Base-by-base conservation (phyloP, 1,284 basidiomycete species). In the Moesziomyces globuligerus region DNA sequence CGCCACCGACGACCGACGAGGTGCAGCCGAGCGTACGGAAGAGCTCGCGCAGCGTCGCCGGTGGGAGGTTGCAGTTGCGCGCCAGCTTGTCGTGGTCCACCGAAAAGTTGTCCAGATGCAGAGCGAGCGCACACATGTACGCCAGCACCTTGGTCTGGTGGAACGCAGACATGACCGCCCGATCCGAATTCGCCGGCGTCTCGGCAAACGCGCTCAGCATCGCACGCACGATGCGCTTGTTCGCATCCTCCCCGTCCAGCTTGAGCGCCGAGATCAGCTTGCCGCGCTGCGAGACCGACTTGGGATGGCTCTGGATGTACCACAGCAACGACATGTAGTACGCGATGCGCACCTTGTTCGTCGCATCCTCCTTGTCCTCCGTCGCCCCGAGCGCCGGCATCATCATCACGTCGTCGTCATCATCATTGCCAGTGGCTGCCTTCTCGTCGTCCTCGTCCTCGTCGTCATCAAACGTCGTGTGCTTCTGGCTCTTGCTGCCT, bases 61-160 rank as follows among this genome's bases (percentile, higher is more conserved):
- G 56, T 10, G 55, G 44, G 20, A 70, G 56, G 38, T 60, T 60
- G 52, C 56, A 64, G 60, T 70, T 55, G 15, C 49, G 39, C 7
- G 67, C 67, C 48, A 70, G 38, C 49, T 49, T 56, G 26, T 71
- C 51, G 13, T 71, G 51, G 17, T 76, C 75, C 43, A 81, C 59
- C 11, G 68, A 56, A 51, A 79, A 81, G 43, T 74, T 67, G 41
- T 81, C 79, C 39, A 81, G 46, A 37, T 81, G 78, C 38, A 81
- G 61, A 0, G 64, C 70, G 2, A 81, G 53, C 17, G 78, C 80
- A 42, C 76, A 70, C 48, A 79, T 69, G 55, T 74, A 65, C 0
- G 79, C 74, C n/a, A 77, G 45, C 39, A 77, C 45, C 40, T 74
- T 74, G 17, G 78, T 79, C 54, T 81, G 70, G 40, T 56, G 46